Conservation (phyloP, 2,329 filamentous ascomycete species). For the Colletotrichum paranaense region DNA sequence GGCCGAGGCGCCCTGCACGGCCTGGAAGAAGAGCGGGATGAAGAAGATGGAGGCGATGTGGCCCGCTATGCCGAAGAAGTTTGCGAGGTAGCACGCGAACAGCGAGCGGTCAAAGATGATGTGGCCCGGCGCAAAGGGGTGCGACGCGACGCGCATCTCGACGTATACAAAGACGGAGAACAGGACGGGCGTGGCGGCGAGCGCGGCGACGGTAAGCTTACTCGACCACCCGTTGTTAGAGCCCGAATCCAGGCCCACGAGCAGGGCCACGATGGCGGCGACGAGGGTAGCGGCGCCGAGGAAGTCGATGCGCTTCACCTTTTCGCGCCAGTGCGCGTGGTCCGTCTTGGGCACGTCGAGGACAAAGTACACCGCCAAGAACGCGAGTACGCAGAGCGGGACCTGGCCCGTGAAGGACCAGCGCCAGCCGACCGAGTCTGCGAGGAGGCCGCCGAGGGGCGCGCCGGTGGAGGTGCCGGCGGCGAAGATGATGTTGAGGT, state of each 20-base stretch:
- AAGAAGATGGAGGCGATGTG: constrained; percentile 73
- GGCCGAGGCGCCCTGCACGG: constrained; percentile 72
- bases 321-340: constrained; percentile 71
- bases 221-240: constrained; percentile 77
- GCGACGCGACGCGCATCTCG: constrained; percentile 73
- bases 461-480: constrained; percentile 76
- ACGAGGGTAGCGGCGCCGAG: constrained; percentile 76
- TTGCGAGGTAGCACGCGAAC: constrained; percentile 75
- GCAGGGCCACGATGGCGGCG: constrained; percentile 71
- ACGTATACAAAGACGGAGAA: constrained; percentile 76
- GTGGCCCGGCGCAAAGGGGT: constrained; percentile 81
- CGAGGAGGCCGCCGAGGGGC: constrained; percentile 77
- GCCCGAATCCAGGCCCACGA: constrained; percentile 78
- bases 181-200: constrained; percentile 66
- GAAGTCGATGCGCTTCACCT: constrained; percentile 78
- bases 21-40: constrained; percentile 83
- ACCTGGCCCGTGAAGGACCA: constrained; percentile 79
- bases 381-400: constrained; percentile 74
- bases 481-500: constrained; percentile 78
- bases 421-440: constrained; percentile 80
- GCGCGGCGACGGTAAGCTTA: constrained; percentile 65
- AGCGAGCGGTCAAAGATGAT: constrained; percentile 77
- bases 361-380: constrained; percentile 70
- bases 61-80: constrained; percentile 77
- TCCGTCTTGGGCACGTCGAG: constrained; percentile 71